Base-by-base conservation (phyloP, 2,329 filamentous ascomycete species). In the Endocalyx cinctus region DNA sequence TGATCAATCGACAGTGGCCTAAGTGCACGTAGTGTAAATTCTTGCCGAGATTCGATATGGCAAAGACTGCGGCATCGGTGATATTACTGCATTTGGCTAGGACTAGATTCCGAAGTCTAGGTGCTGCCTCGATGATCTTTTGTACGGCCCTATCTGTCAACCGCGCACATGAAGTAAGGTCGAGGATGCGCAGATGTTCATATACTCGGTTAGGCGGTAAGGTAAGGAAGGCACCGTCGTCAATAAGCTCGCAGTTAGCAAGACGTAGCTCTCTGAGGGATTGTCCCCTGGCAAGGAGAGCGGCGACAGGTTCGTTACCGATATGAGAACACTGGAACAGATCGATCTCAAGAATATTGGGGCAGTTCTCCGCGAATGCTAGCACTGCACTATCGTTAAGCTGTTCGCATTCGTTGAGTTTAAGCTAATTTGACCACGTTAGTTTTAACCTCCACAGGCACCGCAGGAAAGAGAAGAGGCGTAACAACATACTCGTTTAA, bases 11-110 rank as follows among this genome's bases (percentile, higher is more conserved):
- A 60, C 92, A 98, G 59, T 98, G 92, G 8, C 92, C 92, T 2
- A 98, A 72, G 54, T 98, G 92, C 33, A 98, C 82, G 58, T 95
- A 97, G 60, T 98, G 92, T 34, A 98, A 67, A 51, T 97, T 98
- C 69, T 96, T 97, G 42, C 89, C 88, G 4, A 98, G 73, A 49
- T 78, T 82, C 36, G 88, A 83, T 43, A 98, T 97, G 35, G 89
- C 83, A 48, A 84, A 71, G 7, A 98, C 88, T 7, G 90, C 83
- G 29, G 77, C 74, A 62, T 98, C 90, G 2, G 92, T 97, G 51
- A 98, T 86, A 52, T 89, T 83, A 44, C 84, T 79, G 61, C 92
- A 98, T 64, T 98, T 98, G 44, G 89, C 87, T 12, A 98, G 74
- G 5, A 98, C 89, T 4, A 98, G 70, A 54, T 97, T 97, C 33